These are phyloP conservation scores for Orbilia javanica DNA, from an alignment of 2,329 filamentous ascomycete genomes.

Conservation along the genomic window DNA sequence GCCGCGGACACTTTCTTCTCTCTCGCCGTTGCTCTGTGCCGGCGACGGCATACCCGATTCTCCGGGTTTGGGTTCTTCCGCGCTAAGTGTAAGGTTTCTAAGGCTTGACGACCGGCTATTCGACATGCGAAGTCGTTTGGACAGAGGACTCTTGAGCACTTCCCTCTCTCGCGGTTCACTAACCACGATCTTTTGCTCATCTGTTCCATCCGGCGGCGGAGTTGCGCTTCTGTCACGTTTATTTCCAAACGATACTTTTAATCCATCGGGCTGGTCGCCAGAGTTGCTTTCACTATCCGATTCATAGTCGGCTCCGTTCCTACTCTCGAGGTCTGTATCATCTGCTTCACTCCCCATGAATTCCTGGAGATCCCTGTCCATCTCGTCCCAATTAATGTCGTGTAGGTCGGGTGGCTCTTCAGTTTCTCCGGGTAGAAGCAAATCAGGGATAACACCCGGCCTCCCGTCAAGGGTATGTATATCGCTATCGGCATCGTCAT, in stretches of 20 bases:
- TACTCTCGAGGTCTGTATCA: constrained; percentile 55
- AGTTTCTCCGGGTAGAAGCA: constrained; percentile 61
- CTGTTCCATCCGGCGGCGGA: constrained; percentile 43
- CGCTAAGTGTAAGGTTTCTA: constrained; percentile 51
- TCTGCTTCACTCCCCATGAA: constrained; percentile 57
- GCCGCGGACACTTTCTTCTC: constrained; percentile 39
- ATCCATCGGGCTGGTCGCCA: constrained; percentile 34
- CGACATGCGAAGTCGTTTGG: constrained; percentile 49
- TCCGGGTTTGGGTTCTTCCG: constrained; percentile 46
- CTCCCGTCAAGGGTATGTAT: constrained; percentile 56
- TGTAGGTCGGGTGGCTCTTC: constrained; percentile 63
- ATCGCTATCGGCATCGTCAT: constrained; percentile 61
- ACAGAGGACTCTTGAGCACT: constrained; percentile 51
- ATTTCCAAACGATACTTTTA: constrained; percentile 44
- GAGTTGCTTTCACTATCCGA: constrained; percentile 52
- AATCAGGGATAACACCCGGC: constrained; percentile 63
- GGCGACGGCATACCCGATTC: constrained; percentile 56
- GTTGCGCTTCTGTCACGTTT: constrained; percentile 54
- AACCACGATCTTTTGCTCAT: constrained; percentile 37
- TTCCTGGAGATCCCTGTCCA: constrained; percentile 49
- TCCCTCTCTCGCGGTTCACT: constrained; percentile 47
- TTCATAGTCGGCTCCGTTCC: constrained; percentile 51
- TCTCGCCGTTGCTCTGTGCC: constrained; percentile 50
- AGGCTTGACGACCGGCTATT: constrained; percentile 56
- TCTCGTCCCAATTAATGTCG: constrained; percentile 59